phyloP scores from a whole-genome alignment of 306 rosid species.

The Canavalia ensiformis region DNA sequence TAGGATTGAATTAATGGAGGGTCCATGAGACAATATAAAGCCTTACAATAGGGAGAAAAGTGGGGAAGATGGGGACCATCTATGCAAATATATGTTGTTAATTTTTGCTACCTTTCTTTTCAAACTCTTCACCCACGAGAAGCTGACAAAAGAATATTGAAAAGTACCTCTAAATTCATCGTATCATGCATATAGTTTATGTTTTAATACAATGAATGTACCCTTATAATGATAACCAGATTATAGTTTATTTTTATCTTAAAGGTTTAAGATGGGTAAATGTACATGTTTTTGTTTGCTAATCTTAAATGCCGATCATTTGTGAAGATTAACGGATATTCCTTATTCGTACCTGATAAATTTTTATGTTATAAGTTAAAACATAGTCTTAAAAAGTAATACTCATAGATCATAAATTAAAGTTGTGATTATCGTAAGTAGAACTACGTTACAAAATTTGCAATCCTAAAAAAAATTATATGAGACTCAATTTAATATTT shows the following conservation, averaged over 20 bases:
- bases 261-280: background rate
- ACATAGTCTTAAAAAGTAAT: no score
- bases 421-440: no score
- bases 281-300: background rate
- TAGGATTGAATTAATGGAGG: conserved; percentile 41
- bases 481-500: no score
- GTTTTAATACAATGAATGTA: background rate
- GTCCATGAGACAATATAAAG: conserved; percentile 52
- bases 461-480: no score
- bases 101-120: conserved; percentile 2
- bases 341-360: background rate
- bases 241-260: background rate
- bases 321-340: background rate
- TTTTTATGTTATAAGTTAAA: background rate
- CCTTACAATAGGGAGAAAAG: conserved; percentile 50
- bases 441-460: no score
- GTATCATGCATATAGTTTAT: background rate
- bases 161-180: background rate
- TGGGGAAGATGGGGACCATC: conserved; percentile 58
- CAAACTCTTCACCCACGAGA: conserved; percentile 26
- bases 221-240: background rate
- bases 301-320: background rate
- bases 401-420: no score
- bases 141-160: background rate
- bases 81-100: conserved; percentile 37